phyloP scores from a whole-genome alignment of 2,329 filamentous ascomycete species.

The Hortaea sp. region DNA sequence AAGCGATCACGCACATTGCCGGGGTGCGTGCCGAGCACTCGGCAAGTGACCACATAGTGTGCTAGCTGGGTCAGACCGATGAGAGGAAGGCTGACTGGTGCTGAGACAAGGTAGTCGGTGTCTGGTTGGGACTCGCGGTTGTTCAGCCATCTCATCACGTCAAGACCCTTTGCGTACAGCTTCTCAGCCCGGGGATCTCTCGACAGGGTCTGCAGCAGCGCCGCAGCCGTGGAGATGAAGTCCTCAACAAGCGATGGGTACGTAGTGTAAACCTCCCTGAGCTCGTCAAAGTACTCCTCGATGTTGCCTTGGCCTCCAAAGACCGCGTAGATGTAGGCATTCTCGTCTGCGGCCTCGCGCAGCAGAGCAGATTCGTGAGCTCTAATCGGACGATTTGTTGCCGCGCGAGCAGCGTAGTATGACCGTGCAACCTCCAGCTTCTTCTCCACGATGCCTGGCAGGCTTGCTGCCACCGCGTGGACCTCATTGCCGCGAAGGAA shows the following conservation, averaged over 20 bases:
- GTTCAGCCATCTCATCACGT: slow-evolving; percentile 88
- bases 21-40: slow-evolving; percentile 78
- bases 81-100: slow-evolving; percentile 88
- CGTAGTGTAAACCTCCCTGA: slow-evolving; percentile 80
- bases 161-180: slow-evolving; percentile 92
- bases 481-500: slow-evolving; percentile 95
- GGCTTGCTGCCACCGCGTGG: slow-evolving; percentile 72
- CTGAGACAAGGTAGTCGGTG: slow-evolving; percentile 85
- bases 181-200: slow-evolving; percentile 82
- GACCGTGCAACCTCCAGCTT: slow-evolving; percentile 80
- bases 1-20: slow-evolving; percentile 78
- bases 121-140: slow-evolving; percentile 84
- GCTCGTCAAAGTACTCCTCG: slow-evolving; percentile 97
- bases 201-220: slow-evolving; percentile 76
- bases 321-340: slow-evolving; percentile 81
- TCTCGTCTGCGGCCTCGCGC: slow-evolving; percentile 73
- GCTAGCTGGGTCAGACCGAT: slow-evolving; percentile 94
- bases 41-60: slow-evolving; percentile 91
- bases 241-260: slow-evolving; percentile 87
- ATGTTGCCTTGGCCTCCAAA: slow-evolving; percentile 98
- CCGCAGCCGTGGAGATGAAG: slow-evolving; percentile 68
- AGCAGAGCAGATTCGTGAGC: slow-evolving; percentile 89
- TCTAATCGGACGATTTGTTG: slow-evolving; percentile 76
- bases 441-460: slow-evolving; percentile 87
- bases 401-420: slow-evolving; percentile 84